Conservation (phyloP, 148 eudicot species). For the Vaccinium myrtillus region DNA sequence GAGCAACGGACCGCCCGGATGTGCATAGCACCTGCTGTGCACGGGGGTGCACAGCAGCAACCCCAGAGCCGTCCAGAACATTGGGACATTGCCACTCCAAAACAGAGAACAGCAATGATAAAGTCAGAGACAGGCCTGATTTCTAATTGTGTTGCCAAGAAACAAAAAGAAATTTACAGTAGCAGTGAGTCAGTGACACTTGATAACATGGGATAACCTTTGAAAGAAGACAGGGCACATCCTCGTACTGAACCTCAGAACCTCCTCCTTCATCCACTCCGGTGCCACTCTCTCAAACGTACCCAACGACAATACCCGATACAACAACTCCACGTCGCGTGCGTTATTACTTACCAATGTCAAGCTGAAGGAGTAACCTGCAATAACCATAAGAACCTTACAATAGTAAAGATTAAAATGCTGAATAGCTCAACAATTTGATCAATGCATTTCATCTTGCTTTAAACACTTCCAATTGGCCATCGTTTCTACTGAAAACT, state of each 20-base stretch:
- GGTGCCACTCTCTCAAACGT: constrained; percentile 66
- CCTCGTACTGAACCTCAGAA: constrained; percentile 39
- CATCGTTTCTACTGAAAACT: background rate
- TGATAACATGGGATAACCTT: constrained; percentile 52
- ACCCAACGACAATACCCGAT: constrained; percentile 59
- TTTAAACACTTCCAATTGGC: background rate
- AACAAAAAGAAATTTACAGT: background rate
- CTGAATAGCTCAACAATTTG: background rate
- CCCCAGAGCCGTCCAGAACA: no score
- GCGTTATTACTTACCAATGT: constrained; percentile 50
- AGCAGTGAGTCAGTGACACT: constrained; percentile 16
- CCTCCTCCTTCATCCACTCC: constrained; percentile 79
- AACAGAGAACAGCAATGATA: background rate
- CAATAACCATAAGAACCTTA: constrained; percentile 1
- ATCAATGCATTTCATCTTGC: background rate
- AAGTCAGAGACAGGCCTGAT: background rate
- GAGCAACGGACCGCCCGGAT: no score
- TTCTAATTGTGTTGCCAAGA: background rate
- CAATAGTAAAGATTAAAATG: background rate
- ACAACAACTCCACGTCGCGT: constrained; percentile 43
- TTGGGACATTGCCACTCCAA: background rate
- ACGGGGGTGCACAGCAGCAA: no score
- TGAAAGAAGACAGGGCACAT: constrained; percentile 76
- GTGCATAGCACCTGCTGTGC: no score
- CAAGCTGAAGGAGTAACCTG: constrained; percentile 81